Conservation (phyloP, 2,329 filamentous ascomycete species). For the Neocucurbitaria cava region DNA sequence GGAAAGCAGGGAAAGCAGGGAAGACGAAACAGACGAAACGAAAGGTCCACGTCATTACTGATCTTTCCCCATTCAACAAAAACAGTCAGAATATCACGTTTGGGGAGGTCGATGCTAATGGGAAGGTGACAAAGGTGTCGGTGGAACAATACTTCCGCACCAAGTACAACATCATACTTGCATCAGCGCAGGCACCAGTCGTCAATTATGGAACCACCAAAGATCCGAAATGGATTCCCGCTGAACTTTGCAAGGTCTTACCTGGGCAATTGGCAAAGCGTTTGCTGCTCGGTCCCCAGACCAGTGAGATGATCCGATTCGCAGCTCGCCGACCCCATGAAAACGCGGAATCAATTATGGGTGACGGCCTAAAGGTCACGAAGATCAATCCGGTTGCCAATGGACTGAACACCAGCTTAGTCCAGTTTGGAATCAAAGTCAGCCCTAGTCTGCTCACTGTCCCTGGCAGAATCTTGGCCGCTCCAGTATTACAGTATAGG, state of each 20-base stretch:
- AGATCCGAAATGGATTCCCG: slow-evolving; percentile 41
- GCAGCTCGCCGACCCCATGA: slow-evolving; percentile 37
- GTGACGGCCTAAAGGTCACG: slow-evolving; percentile 32
- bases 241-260: slow-evolving; percentile 40
- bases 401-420: slow-evolving; percentile 29
- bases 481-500: slow-evolving; percentile 69
- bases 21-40: too few relatives aligned
- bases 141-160: slow-evolving; percentile 30
- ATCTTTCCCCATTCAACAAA: slow-evolving; percentile 42
- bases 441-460: slow-evolving; percentile 72
- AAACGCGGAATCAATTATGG: slow-evolving; percentile 40
- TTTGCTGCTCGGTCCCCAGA: slow-evolving; percentile 35
- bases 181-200: slow-evolving; percentile 28
- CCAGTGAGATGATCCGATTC: slow-evolving; percentile 41
- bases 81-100: slow-evolving; percentile 43
- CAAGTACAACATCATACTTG: slow-evolving; percentile 30
- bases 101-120: slow-evolving; percentile 12
- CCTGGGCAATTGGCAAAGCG: slow-evolving; percentile 40
- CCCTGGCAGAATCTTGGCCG: slow-evolving; percentile 69
- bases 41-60: slow-evolving; percentile 49
- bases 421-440: slow-evolving; percentile 69
- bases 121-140: slow-evolving; percentile 13
- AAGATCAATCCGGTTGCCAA: slow-evolving; percentile 31
- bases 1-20: too few relatives aligned
- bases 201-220: slow-evolving; percentile 35